These are phyloP conservation scores for Boletus rex-veris DNA, from an alignment of 768 basidiomycete genomes.

Conservation along the genomic window DNA sequence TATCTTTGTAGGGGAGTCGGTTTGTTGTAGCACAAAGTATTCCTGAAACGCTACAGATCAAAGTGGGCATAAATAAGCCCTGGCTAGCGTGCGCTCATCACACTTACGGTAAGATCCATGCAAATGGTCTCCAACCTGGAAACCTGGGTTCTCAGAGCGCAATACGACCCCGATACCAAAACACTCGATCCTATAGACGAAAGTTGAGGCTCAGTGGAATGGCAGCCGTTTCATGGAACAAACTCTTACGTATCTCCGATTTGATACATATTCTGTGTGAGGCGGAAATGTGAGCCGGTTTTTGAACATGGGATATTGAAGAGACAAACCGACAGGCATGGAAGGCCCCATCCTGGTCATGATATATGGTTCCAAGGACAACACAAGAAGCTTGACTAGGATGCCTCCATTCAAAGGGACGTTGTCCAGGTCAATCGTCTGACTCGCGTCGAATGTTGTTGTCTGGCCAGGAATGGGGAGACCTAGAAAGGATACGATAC, in stretches of 20 bases:
- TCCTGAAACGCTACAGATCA: conserved; percentile 31
- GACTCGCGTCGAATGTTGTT: conserved; percentile 40
- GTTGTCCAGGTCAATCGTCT: conserved; percentile 49
- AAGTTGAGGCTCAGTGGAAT: background rate
- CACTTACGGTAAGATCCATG: conserved; percentile 29
- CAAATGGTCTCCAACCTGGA: conserved; percentile 15
- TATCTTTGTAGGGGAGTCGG: conserved; percentile 7
- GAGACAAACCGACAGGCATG: conserved; percentile 33
- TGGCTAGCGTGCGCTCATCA: background rate
- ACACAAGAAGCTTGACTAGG: conserved; percentile 47
- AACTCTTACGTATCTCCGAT: conserved; percentile 4
- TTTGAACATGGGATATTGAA: conserved; percentile 15
- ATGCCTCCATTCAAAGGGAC: conserved; percentile 44
- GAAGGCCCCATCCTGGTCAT: conserved; percentile 35
- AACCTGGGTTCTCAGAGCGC: conserved; percentile 13
- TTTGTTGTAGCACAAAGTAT: conserved; percentile 3
- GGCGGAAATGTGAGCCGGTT: background rate
- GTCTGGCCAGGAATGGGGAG: conserved; percentile 37
- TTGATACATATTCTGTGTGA: conserved; percentile 8
- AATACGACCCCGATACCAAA: conserved; percentile 37
- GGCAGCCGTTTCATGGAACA: background rate
- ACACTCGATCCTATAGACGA: conserved; percentile 15
- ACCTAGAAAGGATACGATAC: background rate
- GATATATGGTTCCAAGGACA: conserved; percentile 47
- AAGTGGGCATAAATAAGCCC: background rate